A percentile compares a stretch with the other conserved stretches of the same genome.
Evolutionary conservation across 1,284 basidiomycete species (phyloP).

Genomic region (Trichosporon ovoides): DNA sequence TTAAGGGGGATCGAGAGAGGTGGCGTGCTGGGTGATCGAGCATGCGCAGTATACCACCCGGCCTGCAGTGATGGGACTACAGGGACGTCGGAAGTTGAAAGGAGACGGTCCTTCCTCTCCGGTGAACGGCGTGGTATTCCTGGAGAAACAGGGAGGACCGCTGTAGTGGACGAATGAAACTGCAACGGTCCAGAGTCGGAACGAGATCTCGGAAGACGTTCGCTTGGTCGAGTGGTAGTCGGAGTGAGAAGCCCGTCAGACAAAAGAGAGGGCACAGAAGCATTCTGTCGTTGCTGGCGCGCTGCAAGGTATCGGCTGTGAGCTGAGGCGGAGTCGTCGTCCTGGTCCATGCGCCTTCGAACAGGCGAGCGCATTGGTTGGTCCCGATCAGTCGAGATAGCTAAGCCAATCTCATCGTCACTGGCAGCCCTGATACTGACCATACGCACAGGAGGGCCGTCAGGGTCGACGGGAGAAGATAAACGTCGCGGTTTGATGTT

Average conservation of each 20-base stretch:
- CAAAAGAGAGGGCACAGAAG: background rate
- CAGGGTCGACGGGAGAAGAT: constrained; percentile 13
- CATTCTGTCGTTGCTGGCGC: constrained; percentile 33
- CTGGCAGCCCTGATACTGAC: background rate
- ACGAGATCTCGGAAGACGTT: background rate
- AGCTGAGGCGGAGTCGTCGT: constrained; percentile 23
- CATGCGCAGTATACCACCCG: background rate
- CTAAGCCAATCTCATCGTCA: constrained; percentile 31
- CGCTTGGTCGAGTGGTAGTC: background rate
- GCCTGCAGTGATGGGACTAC: background rate
- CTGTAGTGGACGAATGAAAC: background rate
- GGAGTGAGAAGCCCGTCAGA: background rate
- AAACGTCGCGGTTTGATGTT: constrained; percentile 6
- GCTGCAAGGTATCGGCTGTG: constrained; percentile 36
- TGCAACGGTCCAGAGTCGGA: background rate
- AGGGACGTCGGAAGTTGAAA: background rate
- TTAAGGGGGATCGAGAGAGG: background rate
- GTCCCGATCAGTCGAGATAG: constrained; percentile 25
- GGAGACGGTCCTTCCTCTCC: background rate
- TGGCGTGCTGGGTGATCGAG: background rate
- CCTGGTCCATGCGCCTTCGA: background rate
- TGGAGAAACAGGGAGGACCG: background rate
- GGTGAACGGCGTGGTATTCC: background rate
- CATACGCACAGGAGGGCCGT: constrained; percentile 3
- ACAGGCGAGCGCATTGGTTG: background rate